These are phyloP conservation scores for Ceratobasidium theobromae DNA, from an alignment of 1,284 basidiomycete genomes.

Conservation along the genomic window DNA sequence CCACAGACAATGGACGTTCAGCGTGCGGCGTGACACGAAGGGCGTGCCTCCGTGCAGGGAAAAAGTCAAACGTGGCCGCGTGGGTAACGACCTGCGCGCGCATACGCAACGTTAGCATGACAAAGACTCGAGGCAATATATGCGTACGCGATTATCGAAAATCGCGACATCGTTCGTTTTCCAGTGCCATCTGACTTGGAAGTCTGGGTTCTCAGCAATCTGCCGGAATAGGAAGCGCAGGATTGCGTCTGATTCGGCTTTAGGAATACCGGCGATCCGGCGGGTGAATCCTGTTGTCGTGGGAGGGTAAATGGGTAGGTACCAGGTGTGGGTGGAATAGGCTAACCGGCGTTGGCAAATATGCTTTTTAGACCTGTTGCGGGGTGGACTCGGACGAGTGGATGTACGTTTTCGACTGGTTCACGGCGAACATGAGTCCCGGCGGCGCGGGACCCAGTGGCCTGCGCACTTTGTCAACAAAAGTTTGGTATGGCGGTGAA, in stretches of 20 bases:
- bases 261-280: conserved; percentile 75
- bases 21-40: conserved; percentile 80
- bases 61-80: conserved; percentile 76
- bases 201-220: conserved; percentile 66
- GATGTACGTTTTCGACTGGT: conserved; percentile 62
- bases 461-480: conserved; percentile 51
- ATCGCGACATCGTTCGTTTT: conserved; percentile 65
- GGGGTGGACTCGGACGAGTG: conserved; percentile 47
- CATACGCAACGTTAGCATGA: neutral
- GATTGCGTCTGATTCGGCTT: conserved; percentile 74
- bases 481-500: neutral
- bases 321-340: neutral
- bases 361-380: conserved; percentile 42
- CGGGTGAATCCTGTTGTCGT: conserved; percentile 44
- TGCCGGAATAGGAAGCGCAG: conserved; percentile 70
- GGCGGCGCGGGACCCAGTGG: conserved; percentile 63
- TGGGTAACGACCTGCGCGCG: conserved; percentile 62
- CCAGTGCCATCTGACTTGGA: conserved; percentile 73
- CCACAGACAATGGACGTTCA: conserved; percentile 73
- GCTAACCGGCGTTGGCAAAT: conserved; percentile 44
- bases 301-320: neutral
- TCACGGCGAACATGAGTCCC: conserved; percentile 65
- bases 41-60: conserved; percentile 72
- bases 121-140: neutral
- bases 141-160: conserved; percentile 70